phyloP scores from a whole-genome alignment of 176 grass and related monocot species.

The Sorghum bicolor region DNA sequence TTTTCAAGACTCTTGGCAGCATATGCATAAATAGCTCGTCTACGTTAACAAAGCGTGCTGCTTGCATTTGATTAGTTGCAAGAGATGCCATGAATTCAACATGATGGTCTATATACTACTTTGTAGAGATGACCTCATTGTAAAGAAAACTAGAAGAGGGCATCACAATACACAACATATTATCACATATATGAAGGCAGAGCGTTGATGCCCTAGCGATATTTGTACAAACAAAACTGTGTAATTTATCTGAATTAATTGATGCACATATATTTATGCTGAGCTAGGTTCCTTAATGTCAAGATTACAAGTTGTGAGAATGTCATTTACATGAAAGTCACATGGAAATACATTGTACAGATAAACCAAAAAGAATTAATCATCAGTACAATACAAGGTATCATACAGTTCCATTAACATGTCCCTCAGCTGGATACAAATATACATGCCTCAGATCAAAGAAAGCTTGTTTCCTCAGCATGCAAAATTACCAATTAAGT shows the following conservation, averaged over 20 bases:
- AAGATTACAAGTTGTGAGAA: neutral
- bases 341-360: neutral
- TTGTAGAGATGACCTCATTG: neutral
- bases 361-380: neutral
- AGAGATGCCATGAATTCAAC: neutral
- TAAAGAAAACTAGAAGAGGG: neutral
- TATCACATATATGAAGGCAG: neutral
- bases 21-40: neutral
- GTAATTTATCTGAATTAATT: neutral
- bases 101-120: neutral
- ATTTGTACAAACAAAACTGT: neutral
- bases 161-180: neutral
- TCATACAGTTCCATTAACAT: neutral
- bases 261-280: neutral
- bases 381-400: slow-evolving; percentile 11
- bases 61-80: neutral
- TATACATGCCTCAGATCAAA: neutral
- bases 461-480: slow-evolving; percentile 20
- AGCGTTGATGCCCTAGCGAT: too few relatives aligned
- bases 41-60: neutral
- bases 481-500: slow-evolving; percentile 32
- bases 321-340: neutral
- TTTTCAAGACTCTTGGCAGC: neutral
- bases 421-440: neutral
- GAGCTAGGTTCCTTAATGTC: neutral